Evolutionary conservation across 2,329 filamentous ascomycete species (phyloP).

Genomic region (Aspergillus pseudoterreus): DNA sequence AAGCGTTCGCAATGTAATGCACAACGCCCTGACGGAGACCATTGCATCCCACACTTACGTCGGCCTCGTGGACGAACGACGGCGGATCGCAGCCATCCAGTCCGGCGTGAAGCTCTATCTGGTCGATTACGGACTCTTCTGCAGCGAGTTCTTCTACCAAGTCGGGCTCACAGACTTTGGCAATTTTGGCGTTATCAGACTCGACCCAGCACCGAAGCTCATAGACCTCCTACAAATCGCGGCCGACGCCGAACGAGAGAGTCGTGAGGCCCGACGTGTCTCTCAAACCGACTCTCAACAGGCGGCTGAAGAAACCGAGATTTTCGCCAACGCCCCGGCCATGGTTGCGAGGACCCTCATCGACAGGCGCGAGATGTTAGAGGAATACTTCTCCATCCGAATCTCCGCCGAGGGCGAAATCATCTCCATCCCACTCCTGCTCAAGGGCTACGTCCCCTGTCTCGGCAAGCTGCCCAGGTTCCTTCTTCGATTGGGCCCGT

Average conservation of each 20-base stretch:
- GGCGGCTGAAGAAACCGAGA: constrained; percentile 46
- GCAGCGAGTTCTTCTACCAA: constrained; percentile 93
- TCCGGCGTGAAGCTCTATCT: constrained; percentile 88
- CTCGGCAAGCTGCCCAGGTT: constrained; percentile 86
- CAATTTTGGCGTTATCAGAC: constrained; percentile 82
- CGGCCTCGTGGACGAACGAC: constrained; percentile 81
- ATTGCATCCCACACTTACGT: constrained; percentile 89
- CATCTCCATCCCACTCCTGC: constrained; percentile 72
- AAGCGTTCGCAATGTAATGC: constrained; percentile 74
- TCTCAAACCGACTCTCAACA: constrained; percentile 2
- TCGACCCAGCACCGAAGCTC: constrained; percentile 71
- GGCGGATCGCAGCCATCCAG: constrained; percentile 88
- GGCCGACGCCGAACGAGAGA: constrained; percentile 65
- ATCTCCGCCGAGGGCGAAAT: constrained; percentile 76
- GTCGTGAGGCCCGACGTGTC: constrained; percentile 11
- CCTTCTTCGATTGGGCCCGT: constrained; percentile 79
- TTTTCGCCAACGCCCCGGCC: constrained; percentile 63
- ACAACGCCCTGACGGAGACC: constrained; percentile 80
- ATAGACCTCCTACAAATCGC: constrained; percentile 68
- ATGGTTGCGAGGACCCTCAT: constrained; percentile 67
- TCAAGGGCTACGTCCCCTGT: constrained; percentile 84
- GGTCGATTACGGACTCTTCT: constrained; percentile 84
- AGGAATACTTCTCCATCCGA: constrained; percentile 87
- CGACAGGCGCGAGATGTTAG: constrained; percentile 76
- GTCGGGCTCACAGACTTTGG: constrained; percentile 91